These are phyloP conservation scores for Globomyces pollinis-pini DNA, from an alignment of 192 early-diverging fungal species.

Conservation along the genomic window DNA sequence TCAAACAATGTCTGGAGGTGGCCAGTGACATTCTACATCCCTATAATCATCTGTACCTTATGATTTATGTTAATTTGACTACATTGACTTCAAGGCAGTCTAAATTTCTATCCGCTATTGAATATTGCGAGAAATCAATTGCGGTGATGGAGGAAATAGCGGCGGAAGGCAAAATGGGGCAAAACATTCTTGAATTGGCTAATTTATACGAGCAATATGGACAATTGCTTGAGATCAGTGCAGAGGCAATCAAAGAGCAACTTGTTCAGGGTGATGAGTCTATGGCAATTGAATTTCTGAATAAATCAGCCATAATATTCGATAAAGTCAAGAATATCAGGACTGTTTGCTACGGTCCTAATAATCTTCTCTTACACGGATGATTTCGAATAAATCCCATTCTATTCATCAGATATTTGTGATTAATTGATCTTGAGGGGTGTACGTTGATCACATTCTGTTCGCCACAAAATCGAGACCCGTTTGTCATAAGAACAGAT, in stretches of 20 bases:
- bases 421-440: too few relatives aligned
- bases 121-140: not conserved
- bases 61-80: not conserved
- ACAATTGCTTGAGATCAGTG: constrained; percentile 1
- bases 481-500: too few relatives aligned
- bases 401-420: too few relatives aligned
- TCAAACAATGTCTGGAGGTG: not conserved
- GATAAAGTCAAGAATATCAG: too few relatives aligned
- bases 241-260: not conserved
- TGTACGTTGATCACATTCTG: too few relatives aligned
- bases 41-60: not conserved
- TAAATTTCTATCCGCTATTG: not conserved
- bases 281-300: too few relatives aligned
- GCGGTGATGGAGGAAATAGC: not conserved
- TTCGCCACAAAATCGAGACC: too few relatives aligned
- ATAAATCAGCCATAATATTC: too few relatives aligned
- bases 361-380: too few relatives aligned
- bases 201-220: constrained; percentile 3
- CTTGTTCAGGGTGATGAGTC: too few relatives aligned
- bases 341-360: too few relatives aligned
- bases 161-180: not conserved
- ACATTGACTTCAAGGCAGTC: not conserved
- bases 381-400: too few relatives aligned
- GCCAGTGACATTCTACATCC: not conserved
- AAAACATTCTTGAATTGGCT: not conserved